These are phyloP conservation scores for Eleusine indica DNA, from an alignment of 176 grass and related monocot genomes.

Conservation along the genomic window DNA sequence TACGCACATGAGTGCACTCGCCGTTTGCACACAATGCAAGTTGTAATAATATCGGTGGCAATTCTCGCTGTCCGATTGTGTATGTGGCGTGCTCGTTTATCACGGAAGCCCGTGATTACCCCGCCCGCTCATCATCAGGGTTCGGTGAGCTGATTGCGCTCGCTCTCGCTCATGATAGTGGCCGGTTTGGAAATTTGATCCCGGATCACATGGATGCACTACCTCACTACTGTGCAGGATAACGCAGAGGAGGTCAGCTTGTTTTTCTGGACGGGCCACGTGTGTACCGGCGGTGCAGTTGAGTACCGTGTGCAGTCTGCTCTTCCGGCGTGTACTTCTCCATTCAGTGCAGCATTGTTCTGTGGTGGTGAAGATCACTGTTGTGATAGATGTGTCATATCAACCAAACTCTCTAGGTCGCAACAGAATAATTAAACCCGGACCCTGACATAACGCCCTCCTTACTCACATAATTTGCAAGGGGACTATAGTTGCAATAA, in stretches of 20 bases:
- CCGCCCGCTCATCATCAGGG: background rate
- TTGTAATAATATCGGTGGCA: background rate
- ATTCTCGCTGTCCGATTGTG: background rate
- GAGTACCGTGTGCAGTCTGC: background rate
- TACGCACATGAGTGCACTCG: background rate
- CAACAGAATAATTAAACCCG: background rate
- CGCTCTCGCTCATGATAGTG: background rate
- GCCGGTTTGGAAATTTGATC: background rate
- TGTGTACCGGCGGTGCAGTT: background rate
- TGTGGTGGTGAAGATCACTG: background rate
- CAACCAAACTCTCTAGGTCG: background rate
- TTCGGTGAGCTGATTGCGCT: background rate
- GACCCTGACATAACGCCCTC: background rate
- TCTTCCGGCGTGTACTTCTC: background rate
- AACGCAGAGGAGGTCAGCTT: background rate
- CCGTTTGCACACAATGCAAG: background rate
- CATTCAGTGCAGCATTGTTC: background rate
- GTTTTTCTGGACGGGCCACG: background rate
- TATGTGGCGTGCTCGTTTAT: constrained; percentile 14
- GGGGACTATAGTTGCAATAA: background rate
- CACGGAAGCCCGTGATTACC: constrained; percentile 20
- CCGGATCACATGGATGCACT: background rate
- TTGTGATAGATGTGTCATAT: background rate
- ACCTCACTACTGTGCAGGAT: background rate
- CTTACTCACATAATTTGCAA: background rate